phyloP scores from a whole-genome alignment of 805 yeast genomes.

The Candida pseudofarinosa region DNA sequence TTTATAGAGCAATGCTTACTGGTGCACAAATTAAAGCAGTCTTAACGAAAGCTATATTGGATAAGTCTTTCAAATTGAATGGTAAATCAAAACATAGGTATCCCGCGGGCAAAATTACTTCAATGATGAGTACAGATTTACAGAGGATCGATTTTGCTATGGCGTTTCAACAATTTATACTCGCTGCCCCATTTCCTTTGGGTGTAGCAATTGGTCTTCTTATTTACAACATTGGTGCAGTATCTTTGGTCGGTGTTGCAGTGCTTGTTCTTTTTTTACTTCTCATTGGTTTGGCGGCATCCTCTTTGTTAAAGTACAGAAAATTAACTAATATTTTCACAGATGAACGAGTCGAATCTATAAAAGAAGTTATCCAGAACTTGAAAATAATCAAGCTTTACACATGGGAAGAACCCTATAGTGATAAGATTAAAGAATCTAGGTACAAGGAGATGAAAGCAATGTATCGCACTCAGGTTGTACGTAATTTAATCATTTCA shows the following conservation, averaged over 20 bases:
- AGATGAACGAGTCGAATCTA: slow-evolving; percentile 69
- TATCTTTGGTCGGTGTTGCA: slow-evolving; percentile 68
- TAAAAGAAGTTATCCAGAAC: slow-evolving; percentile 74
- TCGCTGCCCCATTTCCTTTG: slow-evolving; percentile 62
- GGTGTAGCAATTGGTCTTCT: slow-evolving; percentile 62
- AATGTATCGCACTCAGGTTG: slow-evolving; percentile 59
- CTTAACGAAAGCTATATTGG: slow-evolving; percentile 64
- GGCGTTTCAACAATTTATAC: slow-evolving; percentile 61
- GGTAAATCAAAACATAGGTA: slow-evolving; percentile 53
- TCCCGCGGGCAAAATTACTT: slow-evolving; percentile 69
- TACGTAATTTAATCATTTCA: slow-evolving; percentile 61
- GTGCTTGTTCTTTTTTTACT: slow-evolving; percentile 49
- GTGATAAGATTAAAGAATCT: slow-evolving; percentile 46
- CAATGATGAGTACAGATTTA: slow-evolving; percentile 76
- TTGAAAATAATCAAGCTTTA: slow-evolving; percentile 82
- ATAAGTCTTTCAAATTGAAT: slow-evolving; percentile 62
- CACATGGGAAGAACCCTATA: slow-evolving; percentile 87
- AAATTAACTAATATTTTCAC: slow-evolving; percentile 58
- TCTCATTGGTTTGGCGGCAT: slow-evolving; percentile 45
- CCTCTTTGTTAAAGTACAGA: slow-evolving; percentile 52
- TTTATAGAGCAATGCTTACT: slow-evolving; percentile 53
- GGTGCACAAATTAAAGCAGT: slow-evolving; percentile 74
- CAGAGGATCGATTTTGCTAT: slow-evolving; percentile 75
- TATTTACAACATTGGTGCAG: slow-evolving; percentile 63
- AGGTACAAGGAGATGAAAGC: slow-evolving; percentile 60